Conservation (phyloP, 805 yeast species). For the Wickerhamiella sergipiensis region DNA sequence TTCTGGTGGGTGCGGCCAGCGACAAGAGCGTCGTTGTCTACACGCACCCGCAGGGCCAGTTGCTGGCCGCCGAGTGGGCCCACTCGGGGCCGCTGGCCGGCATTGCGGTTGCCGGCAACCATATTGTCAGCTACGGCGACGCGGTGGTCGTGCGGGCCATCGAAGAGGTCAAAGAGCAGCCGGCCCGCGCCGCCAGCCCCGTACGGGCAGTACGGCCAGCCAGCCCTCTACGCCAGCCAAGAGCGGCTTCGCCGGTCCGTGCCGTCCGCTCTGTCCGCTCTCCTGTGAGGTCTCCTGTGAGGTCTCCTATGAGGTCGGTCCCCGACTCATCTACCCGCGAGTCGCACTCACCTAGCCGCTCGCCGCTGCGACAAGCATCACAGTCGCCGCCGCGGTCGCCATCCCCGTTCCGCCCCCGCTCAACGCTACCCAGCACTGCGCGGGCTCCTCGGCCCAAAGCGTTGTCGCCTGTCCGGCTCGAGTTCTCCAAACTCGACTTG, state of each 20-base stretch:
- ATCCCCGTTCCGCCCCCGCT: not conserved
- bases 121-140: constrained; percentile 11
- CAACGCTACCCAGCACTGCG: too few species aligned
- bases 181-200: constrained; percentile 3
- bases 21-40: constrained; percentile 47
- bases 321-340: too few species aligned
- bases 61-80: constrained; percentile 43
- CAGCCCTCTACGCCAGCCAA: not conserved
- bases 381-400: not conserved
- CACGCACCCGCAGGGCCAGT: constrained; percentile 33
- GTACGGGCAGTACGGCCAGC: constrained; percentile 4
- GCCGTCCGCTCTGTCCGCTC: too few species aligned
- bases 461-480: not conserved
- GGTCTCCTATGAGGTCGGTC: too few species aligned
- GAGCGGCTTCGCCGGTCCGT: too few species aligned
- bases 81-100: constrained; percentile 41
- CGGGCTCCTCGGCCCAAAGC: too few species aligned
- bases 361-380: not conserved
- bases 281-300: too few species aligned
- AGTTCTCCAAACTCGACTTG: not conserved
- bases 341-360: not conserved
- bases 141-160: constrained; percentile 4
- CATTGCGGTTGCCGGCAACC: constrained; percentile 18
- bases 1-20: constrained; percentile 25
- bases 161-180: not conserved